Evolutionary conservation across 352 stramenopile genomes (phyloP), one percentile per base, ranked within the genome.

Genomic region (Pythium monospermum): DNA sequence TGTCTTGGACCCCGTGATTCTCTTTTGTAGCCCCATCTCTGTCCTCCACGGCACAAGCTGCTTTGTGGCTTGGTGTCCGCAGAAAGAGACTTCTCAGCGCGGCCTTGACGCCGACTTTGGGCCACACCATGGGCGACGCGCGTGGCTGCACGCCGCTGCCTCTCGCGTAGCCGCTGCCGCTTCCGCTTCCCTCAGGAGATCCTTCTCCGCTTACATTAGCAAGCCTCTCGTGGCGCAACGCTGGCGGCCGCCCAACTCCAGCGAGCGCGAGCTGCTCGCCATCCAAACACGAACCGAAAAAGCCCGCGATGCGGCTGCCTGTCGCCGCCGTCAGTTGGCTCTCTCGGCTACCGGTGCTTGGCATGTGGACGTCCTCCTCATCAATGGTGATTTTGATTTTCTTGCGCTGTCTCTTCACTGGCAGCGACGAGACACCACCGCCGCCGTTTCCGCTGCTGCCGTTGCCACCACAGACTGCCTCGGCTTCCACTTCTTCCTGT

Each of bases 301-400:
- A 51, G 15, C 50, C 41, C 1, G 50, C 50, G 13, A 58, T 25
- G n/a, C 50, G 50, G 3, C 41, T 33, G 18, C 18, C 40, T 21
- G 25, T 13, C 8, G 42, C 18, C 11, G 40, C 13, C 19, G 15
- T 33, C 12, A 21, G 13, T 0, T 12, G 2, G 6, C 31, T 31
- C n/a, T 18, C n/a, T n/a, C n/a, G n/a, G n/a, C n/a, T n/a, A n/a
- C n/a, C n/a, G n/a, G n/a, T n/a, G n/a, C n/a, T n/a, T n/a, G n/a
- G n/a, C n/a, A n/a, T n/a, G n/a, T n/a, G n/a, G n/a, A n/a, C 30
- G 12, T 5, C n/a, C n/a, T 19, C 25, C 2, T 42, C 27, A 1
- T 68, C 49, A 18, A 61, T 35, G 0, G 30, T 28, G 42, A 64
- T 59, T 38, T 69, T 69, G 35, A 69, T 65, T 16, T 51, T 50